Percentiles rank a stretch among this genome's conserved stretches.
phyloP scores from a whole-genome alignment of 1,139 yeast genomes.

The Suhomyces anneliseae region DNA sequence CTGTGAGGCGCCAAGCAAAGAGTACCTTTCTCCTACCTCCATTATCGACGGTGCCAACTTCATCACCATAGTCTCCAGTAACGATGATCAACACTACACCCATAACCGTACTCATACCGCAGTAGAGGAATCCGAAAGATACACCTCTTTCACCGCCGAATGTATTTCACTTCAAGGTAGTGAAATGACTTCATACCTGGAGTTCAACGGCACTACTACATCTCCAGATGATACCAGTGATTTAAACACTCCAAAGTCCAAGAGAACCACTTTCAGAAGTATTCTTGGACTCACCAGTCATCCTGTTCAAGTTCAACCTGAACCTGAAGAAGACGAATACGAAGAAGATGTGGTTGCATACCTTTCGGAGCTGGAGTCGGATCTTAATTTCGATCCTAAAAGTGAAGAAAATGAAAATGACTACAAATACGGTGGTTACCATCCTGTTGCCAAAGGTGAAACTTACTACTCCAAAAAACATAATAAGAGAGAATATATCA shows the following conservation, averaged over 20 bases:
- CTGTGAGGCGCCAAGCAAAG: background rate
- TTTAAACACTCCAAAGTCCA: slow-evolving; percentile 1
- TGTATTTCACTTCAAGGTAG: slow-evolving; percentile 42
- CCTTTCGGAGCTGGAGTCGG: slow-evolving; percentile 27
- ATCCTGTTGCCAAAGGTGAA: slow-evolving; percentile 81
- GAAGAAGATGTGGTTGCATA: slow-evolving; percentile 14
- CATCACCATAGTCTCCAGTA: slow-evolving; percentile 16
- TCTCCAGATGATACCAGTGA: background rate
- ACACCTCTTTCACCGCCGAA: slow-evolving; percentile 37
- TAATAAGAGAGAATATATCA: slow-evolving; percentile 41
- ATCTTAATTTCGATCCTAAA: slow-evolving; percentile 35
- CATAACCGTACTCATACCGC: background rate
- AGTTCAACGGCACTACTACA: slow-evolving; percentile 3
- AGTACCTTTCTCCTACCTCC: slow-evolving; percentile 9
- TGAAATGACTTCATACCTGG: slow-evolving; percentile 35
- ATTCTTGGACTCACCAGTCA: slow-evolving; percentile 4
- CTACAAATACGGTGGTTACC: slow-evolving; percentile 83
- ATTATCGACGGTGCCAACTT: slow-evolving; percentile 15
- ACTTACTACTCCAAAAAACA: slow-evolving; percentile 51
- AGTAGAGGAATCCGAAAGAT: slow-evolving; percentile 19
- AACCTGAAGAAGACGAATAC: slow-evolving; percentile 4
- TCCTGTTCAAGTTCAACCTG: background rate
- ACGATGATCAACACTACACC: slow-evolving; percentile 9
- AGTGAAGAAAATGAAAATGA: slow-evolving; percentile 71
- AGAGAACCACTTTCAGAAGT: slow-evolving; percentile 1